phyloP scores from a whole-genome alignment of 805 yeast genomes.

The Saccharomycopsis oosterbeekiorum region DNA sequence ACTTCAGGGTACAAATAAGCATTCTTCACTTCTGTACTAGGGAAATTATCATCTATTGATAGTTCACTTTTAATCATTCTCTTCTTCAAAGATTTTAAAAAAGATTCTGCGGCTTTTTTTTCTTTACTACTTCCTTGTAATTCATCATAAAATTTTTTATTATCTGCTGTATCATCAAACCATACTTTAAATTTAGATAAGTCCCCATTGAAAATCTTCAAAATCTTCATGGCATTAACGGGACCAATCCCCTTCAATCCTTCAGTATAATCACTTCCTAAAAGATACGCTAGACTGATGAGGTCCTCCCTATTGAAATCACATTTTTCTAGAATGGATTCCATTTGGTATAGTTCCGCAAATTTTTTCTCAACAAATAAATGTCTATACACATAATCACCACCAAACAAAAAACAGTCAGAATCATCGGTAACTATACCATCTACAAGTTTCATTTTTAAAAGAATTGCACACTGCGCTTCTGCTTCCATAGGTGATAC shows the following conservation, averaged over 20 bases:
- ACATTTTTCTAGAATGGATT: constrained; percentile 48
- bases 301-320: constrained; percentile 56
- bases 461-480: constrained; percentile 88
- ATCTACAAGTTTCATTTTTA: constrained; percentile 66
- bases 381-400: constrained; percentile 72
- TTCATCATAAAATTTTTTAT: constrained; percentile 27
- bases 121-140: neutral
- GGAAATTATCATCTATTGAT: constrained; percentile 55
- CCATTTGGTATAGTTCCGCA: constrained; percentile 70
- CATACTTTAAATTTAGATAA: constrained; percentile 31
- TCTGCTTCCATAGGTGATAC: constrained; percentile 99
- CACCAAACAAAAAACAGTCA: constrained; percentile 92
- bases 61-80: constrained; percentile 43
- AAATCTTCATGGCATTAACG: constrained; percentile 78
- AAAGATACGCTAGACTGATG: constrained; percentile 70
- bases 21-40: constrained; percentile 54
- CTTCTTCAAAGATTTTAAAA: constrained; percentile 49
- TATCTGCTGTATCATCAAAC: constrained; percentile 21
- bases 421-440: constrained; percentile 97
- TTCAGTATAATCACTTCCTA: constrained; percentile 93
- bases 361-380: constrained; percentile 90
- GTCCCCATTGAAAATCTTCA: constrained; percentile 63
- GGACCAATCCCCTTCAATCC: constrained; percentile 94
- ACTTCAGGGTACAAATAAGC: constrained; percentile 80
- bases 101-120: constrained; percentile 40